Evolutionary conservation across 2,329 filamentous ascomycete genomes (phyloP).

Genomic region (Ophiognomonia clavigignenti-juglandacearum): DNA sequence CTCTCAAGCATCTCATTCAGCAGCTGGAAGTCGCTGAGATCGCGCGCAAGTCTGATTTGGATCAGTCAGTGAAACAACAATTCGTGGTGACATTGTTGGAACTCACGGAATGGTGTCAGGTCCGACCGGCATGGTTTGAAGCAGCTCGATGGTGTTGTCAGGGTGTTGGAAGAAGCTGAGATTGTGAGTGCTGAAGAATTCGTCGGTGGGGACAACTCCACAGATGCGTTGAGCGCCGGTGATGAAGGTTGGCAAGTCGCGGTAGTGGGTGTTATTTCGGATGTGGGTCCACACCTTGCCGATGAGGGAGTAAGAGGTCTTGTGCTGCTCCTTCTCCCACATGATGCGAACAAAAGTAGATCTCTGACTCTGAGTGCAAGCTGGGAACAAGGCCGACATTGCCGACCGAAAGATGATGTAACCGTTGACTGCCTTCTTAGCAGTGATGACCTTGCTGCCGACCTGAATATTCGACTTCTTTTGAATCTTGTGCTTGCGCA

Average conservation of each 20-base stretch:
- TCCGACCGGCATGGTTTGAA: background rate
- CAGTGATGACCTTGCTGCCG: background rate
- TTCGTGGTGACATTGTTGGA: no score
- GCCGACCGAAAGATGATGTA: slow-evolving; percentile 7
- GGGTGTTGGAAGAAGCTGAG: background rate
- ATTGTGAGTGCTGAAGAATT: slow-evolving; percentile 1
- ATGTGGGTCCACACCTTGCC: slow-evolving; percentile 8
- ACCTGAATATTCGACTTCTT: background rate
- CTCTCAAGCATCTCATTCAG: background rate
- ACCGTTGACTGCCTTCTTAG: slow-evolving; percentile 7
- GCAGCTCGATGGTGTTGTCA: background rate
- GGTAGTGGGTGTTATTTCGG: slow-evolving; percentile 3
- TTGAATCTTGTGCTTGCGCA: background rate
- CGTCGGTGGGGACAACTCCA: background rate
- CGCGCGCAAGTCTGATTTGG: no score
- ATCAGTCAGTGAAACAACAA: no score
- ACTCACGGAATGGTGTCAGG: no score
- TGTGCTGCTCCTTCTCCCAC: slow-evolving; percentile 10
- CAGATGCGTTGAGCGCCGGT: background rate
- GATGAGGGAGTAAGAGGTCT: slow-evolving; percentile 4
- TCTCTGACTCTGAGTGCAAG: background rate
- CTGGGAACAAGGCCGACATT: background rate
- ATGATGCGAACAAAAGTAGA: slow-evolving; percentile 1
- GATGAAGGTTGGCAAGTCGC: background rate
- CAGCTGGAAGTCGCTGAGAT: slow-evolving; percentile 4